A percentile compares a stretch with the other conserved stretches of the same genome.
Conservation (phyloP, 768 basidiomycete species). For the Tulasnella sp. region DNA sequence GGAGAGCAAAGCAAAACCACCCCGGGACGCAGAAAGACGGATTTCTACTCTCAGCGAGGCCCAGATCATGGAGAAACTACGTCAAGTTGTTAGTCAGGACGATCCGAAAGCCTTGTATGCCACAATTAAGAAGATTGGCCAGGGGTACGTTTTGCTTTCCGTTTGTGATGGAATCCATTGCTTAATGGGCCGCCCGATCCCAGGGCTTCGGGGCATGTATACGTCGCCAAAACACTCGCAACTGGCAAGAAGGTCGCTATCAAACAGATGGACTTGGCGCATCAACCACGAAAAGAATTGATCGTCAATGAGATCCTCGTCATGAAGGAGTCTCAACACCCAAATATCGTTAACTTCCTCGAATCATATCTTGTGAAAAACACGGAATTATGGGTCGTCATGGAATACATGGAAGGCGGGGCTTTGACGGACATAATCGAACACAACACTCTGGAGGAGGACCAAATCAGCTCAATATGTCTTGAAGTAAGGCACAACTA, state of each 20-base stretch:
- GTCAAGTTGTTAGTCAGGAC: conserved; percentile 73
- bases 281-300: conserved; percentile 92
- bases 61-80: conserved; percentile 96
- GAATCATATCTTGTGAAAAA: conserved; percentile 83
- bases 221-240: conserved; percentile 83
- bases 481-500: conserved; percentile 60
- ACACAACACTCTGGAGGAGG: conserved; percentile 89
- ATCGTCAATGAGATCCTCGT: conserved; percentile 98
- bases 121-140: conserved; percentile 98
- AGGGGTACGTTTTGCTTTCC: conserved; percentile 59
- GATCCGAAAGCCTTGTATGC: conserved; percentile 87
- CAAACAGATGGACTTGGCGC: conserved; percentile 95
- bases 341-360: conserved; percentile 93
- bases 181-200: background rate
- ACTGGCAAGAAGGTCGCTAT: conserved; percentile 87
- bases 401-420: conserved; percentile 99
- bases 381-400: conserved; percentile 91
- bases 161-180: conserved; percentile 16
- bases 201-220: conserved; percentile 95
- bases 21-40: conserved; percentile 53
- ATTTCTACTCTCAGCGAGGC: conserved; percentile 95
- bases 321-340: conserved; percentile 97
- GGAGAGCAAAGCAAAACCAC: conserved; percentile 40
- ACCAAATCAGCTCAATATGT: conserved; percentile 87
- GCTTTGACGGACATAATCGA: conserved; percentile 97